phyloP scores from a whole-genome alignment of 768 basidiomycete genomes.

The Boletus coccyginus region DNA sequence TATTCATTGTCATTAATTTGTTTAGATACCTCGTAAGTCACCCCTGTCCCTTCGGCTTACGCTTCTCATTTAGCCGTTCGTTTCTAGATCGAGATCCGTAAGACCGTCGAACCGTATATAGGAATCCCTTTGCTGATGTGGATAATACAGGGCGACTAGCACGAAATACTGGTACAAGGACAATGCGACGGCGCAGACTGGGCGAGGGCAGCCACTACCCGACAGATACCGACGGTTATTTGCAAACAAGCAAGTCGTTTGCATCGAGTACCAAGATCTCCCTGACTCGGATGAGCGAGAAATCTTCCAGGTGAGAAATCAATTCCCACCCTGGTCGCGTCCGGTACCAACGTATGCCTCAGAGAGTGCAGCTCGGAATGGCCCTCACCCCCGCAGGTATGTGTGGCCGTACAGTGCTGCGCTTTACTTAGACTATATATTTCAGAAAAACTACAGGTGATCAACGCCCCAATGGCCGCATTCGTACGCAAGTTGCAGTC shows the following conservation, averaged over 20 bases:
- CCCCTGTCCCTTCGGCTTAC: background rate
- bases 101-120: constrained; percentile 12
- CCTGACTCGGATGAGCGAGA: constrained; percentile 58
- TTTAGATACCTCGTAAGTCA: constrained; percentile 56
- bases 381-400: constrained; percentile 68
- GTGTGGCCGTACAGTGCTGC: background rate
- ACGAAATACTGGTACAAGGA: constrained; percentile 55
- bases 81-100: constrained; percentile 45
- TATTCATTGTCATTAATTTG: constrained; percentile 2
- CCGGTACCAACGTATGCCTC: background rate
- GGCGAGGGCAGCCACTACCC: constrained; percentile 42
- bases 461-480: constrained; percentile 51
- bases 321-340: background rate
- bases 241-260: constrained; percentile 73
- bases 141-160: constrained; percentile 8
- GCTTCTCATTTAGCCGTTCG: background rate
- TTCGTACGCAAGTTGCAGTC: constrained; percentile 59
- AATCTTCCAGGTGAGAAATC: constrained; percentile 61
- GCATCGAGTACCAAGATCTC: constrained; percentile 72
- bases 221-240: constrained; percentile 57
- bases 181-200: background rate
- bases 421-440: background rate
- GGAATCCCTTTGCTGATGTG: background rate
- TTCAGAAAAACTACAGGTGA: constrained; percentile 67
- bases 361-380: constrained; percentile 80